phyloP scores from a whole-genome alignment of 805 yeast genomes.

The Cyberlindnera bimundalis region DNA sequence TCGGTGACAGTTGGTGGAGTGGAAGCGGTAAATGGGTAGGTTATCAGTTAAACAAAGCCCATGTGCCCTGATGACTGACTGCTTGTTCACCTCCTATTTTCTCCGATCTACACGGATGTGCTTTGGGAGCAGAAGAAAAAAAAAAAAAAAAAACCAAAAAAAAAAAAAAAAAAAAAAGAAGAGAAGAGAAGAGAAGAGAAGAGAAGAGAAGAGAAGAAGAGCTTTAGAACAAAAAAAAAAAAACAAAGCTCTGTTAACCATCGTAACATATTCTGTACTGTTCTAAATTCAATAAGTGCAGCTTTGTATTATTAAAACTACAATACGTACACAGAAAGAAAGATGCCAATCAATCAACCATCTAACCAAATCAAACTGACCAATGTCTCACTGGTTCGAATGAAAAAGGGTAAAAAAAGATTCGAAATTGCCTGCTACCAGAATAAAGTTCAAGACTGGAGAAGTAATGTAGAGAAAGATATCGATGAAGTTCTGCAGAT shows the following conservation, averaged over 20 bases:
- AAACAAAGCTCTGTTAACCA: too few relatives aligned
- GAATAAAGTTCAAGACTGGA: slow-evolving; percentile 94
- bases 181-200: too few relatives aligned
- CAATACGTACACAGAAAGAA: background rate
- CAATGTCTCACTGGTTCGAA: slow-evolving; percentile 87
- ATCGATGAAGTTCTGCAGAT: slow-evolving; percentile 94
- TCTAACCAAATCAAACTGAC: slow-evolving; percentile 84
- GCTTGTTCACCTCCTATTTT: background rate
- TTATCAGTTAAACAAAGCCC: too few relatives aligned
- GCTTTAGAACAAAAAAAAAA: too few relatives aligned
- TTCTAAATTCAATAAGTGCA: too few relatives aligned
- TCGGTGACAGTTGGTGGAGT: too few relatives aligned
- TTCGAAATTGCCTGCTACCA: slow-evolving; percentile 96
- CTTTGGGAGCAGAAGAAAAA: background rate
- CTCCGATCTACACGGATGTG: background rate
- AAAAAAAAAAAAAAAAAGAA: too few relatives aligned
- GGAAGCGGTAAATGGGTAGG: too few relatives aligned
- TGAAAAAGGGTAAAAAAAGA: slow-evolving; percentile 87
- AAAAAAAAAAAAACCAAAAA: background rate
- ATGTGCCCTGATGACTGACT: too few relatives aligned
- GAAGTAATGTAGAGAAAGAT: slow-evolving; percentile 85
- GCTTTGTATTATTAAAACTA: background rate
- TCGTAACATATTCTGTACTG: too few relatives aligned
- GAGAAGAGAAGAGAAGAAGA: too few relatives aligned
- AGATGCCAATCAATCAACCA: slow-evolving; percentile 78